Evolutionary conservation across 208 protist genomes (phyloP).

Genomic region (Leishmania arabica): DNA sequence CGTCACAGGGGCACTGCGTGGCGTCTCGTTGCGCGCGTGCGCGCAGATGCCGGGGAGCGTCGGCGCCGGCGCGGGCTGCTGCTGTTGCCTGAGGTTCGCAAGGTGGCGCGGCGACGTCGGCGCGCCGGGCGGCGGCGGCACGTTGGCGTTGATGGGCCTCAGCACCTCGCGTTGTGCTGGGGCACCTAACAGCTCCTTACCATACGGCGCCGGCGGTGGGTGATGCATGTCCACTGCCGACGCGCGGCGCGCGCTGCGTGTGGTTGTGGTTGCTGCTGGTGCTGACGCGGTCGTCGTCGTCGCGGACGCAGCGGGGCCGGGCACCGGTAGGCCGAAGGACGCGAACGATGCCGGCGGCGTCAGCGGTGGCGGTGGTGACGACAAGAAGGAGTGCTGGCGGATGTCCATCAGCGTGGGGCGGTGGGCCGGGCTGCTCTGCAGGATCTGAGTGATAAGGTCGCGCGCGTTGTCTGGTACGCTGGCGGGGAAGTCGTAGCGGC

Average conservation of each 20-base stretch:
- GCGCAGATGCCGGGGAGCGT: constrained; percentile 7
- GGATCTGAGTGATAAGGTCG: constrained; percentile 92
- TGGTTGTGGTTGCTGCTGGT: constrained; percentile 7
- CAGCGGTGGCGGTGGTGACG: constrained; percentile 44
- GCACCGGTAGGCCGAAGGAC: constrained; percentile 35
- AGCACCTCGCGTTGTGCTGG: constrained; percentile 49
- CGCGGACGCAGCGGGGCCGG: constrained; percentile 15
- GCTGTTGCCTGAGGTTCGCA: constrained; percentile 15
- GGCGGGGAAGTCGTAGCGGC: constrained; percentile 93
- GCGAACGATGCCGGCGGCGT: constrained; percentile 59
- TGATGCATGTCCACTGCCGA: constrained; percentile 23
- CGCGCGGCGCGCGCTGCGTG: constrained; percentile 14
- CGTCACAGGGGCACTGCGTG: constrained; percentile 7
- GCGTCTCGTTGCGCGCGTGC: constrained; percentile 12
- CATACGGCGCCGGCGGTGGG: constrained; percentile 9
- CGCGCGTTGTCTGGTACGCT: constrained; percentile 68
- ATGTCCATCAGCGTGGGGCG: constrained; percentile 92
- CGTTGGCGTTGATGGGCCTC: constrained; percentile 53
- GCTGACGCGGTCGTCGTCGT: background rate
- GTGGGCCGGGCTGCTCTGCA: constrained; percentile 78
- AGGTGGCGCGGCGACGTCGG: constrained; percentile 27
- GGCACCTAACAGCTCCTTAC: constrained; percentile 11
- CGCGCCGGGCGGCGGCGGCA: constrained; percentile 21
- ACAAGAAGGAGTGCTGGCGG: constrained; percentile 89
- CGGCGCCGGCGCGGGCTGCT: constrained; percentile 4